These are phyloP conservation scores for Artemisia annua DNA, from an alignment of 129 eudicot genomes.

Conservation along the genomic window DNA sequence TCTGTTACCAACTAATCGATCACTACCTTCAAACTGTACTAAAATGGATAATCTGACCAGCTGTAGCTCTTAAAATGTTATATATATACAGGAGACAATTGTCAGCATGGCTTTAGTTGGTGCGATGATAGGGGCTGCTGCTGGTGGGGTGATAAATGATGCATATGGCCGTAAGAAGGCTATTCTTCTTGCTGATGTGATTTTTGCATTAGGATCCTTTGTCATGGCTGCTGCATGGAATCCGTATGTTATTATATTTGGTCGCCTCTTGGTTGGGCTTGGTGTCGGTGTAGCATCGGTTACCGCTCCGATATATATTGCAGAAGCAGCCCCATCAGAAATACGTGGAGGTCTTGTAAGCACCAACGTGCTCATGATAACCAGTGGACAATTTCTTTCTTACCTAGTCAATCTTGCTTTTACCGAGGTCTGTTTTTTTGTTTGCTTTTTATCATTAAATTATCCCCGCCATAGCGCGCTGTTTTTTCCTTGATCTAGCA, in stretches of 20 bases:
- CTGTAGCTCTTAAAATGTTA: neutral
- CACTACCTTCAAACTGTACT: too few relatives aligned
- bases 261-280: slow-evolving; percentile 76
- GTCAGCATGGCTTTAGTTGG: slow-evolving; percentile 93
- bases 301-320: slow-evolving; percentile 87
- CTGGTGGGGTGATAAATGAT: slow-evolving; percentile 73
- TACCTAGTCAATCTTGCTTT: slow-evolving; percentile 89
- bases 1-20: neutral
- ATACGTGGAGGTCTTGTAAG: slow-evolving; percentile 88
- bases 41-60: neutral
- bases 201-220: slow-evolving; percentile 57
- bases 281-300: slow-evolving; percentile 90
- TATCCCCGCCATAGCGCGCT: neutral
- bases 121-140: slow-evolving; percentile 72
- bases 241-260: slow-evolving; percentile 74
- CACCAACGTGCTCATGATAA: slow-evolving; percentile 86
- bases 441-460: neutral
- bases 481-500: neutral
- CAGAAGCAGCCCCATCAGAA: slow-evolving; percentile 87
- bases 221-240: slow-evolving; percentile 79
- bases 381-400: slow-evolving; percentile 88
- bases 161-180: slow-evolving; percentile 51
- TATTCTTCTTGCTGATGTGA: slow-evolving; percentile 59
- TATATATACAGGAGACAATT: slow-evolving; percentile 55
- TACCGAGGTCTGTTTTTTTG: slow-evolving; percentile 63